Base-by-base conservation (phyloP, 2,329 filamentous ascomycete genomes). In the Aplosporella prunicola region DNA sequence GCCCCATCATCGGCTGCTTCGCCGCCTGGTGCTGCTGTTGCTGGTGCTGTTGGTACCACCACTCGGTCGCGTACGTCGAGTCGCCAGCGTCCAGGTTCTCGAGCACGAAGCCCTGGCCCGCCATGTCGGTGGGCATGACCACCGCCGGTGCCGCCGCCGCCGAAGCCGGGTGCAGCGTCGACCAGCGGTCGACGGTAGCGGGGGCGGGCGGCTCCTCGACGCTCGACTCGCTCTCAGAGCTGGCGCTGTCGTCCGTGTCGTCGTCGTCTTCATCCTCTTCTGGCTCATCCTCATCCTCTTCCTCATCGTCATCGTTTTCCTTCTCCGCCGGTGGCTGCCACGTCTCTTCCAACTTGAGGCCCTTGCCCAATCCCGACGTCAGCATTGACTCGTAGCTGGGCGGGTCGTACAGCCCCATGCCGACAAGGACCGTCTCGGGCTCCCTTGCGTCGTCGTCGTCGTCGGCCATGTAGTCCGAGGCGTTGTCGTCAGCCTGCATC, bases 321-420 rank as follows among this genome's bases (percentile, higher is more conserved):
- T 50, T 45, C 9, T 54, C 50, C 31, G 56, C 52, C 4, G 78
- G 80, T 13, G 71, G 82, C 56, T 76, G 80, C 82, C 72, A 89
- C 0, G 82, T 82, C 55, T 88, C 82, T 58, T 89, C 83, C 3
- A 91, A 64, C 55, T 87, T 89, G 47, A 89, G 63, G 0, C 83
- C 82, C 57, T 85, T 84, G 40, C 82, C 82, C 0, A 57, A 47
- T 5, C 47, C 43, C 9, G 33, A 53, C 52, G 27, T 64, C 60
- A 46, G 67, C 68, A 2, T 64, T 56, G 6, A 71, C 61, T 16
- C 71, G 71, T 31, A 78, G 39, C 78, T 79, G 0, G 82, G 82
- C 4, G 74, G 65, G 50, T 86, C 83, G 56, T 91, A 91, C 0
- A 91, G 71, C 1, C 84, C 84, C 72, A 91, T 80, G 14, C 83